A percentile compares a stretch with the other conserved stretches of the same genome.
Conservation (phyloP, 2,329 filamentous ascomycete species). For the Herpotrichia juniperi region DNA sequence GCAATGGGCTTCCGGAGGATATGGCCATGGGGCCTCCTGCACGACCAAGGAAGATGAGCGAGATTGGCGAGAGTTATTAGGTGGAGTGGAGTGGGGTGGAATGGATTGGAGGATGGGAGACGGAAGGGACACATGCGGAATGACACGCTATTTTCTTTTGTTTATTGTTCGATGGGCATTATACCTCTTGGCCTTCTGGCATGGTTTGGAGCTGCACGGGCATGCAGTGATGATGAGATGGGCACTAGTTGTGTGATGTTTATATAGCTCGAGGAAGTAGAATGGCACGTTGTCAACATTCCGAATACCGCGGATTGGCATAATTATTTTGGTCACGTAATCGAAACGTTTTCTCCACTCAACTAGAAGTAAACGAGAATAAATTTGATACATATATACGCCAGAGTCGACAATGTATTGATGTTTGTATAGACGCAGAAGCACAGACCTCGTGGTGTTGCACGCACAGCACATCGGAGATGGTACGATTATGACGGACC, state of each 20-base stretch:
- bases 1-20: constrained; percentile 47
- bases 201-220: neutral
- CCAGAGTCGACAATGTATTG: neutral
- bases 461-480: neutral
- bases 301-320: neutral
- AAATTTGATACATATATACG: neutral
- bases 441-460: constrained; percentile 2
- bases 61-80: constrained; percentile 64
- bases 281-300: neutral
- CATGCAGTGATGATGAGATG: neutral
- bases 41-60: constrained; percentile 57
- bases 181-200: constrained; percentile 2
- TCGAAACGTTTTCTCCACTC: neutral
- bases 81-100: neutral
- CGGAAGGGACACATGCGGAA: constrained; percentile 4
- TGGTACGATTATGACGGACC: constrained; percentile 2
- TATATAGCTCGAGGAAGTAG: neutral
- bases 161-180: neutral
- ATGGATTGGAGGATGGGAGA: too few species aligned
- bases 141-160: neutral
- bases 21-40: constrained; percentile 53
- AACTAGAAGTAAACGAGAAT: neutral
- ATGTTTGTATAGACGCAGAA: neutral
- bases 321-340: neutral
- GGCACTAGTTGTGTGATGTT: neutral